Evolutionary conservation across 805 yeast species (phyloP).

Genomic region (Saturnispora bothae): DNA sequence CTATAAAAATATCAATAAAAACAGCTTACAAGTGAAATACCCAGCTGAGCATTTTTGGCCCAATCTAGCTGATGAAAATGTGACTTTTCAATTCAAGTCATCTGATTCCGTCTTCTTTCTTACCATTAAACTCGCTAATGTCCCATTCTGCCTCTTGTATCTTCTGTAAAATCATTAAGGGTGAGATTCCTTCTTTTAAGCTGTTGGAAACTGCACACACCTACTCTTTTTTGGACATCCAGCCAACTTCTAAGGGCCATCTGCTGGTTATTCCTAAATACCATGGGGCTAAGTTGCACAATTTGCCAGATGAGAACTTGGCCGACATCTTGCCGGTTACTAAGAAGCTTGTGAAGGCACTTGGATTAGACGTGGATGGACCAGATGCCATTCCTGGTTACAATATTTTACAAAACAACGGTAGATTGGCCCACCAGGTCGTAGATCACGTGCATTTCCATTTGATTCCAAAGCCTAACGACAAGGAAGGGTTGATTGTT

Average conservation of each 20-base stretch:
- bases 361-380: constrained; percentile 54
- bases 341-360: constrained; percentile 69
- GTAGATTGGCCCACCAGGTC: constrained; percentile 88
- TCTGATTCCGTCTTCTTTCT: too few species aligned
- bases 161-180: constrained; percentile 89
- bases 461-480: constrained; percentile 78
- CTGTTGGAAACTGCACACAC: constrained; percentile 74
- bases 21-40: not conserved
- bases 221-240: constrained; percentile 84
- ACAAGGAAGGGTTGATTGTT: constrained; percentile 64
- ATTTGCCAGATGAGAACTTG: constrained; percentile 84
- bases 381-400: constrained; percentile 59
- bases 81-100: too few species aligned
- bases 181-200: constrained; percentile 92
- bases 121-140: too few species aligned
- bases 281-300: constrained; percentile 89
- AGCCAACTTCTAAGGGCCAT: constrained; percentile 86
- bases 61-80: too few species aligned
- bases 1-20: not conserved
- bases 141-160: constrained; percentile 52
- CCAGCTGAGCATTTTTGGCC: not conserved
- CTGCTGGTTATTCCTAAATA: constrained; percentile 82
- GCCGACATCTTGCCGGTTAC: constrained; percentile 81
- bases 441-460: constrained; percentile 97
- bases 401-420: constrained; percentile 87